Evolutionary conservation across 306 rosid genomes (phyloP).

Genomic region (Cucumis melo): DNA sequence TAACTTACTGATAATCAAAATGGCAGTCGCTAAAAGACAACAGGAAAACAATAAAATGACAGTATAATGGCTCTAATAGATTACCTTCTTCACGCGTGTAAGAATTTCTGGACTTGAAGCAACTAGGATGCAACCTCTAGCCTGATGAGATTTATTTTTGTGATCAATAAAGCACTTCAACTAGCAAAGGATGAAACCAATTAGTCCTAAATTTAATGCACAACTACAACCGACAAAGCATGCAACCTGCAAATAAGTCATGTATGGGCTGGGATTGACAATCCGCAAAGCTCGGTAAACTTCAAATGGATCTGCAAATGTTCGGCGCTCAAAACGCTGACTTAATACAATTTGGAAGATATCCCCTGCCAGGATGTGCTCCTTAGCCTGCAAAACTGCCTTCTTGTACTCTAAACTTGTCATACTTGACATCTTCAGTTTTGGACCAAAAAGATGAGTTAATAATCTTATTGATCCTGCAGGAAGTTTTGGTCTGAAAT

Average conservation of each 20-base stretch:
- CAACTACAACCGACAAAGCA: not conserved
- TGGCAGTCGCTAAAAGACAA: not conserved
- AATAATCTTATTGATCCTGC: slow-evolving; percentile 67
- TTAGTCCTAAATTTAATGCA: not conserved
- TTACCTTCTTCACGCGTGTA: slow-evolving; percentile 82
- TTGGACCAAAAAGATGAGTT: slow-evolving; percentile 59
- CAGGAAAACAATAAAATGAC: not conserved
- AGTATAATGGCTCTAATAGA: not conserved
- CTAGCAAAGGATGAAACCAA: not conserved
- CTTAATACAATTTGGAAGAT: slow-evolving; percentile 92
- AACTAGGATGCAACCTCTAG: slow-evolving; percentile 88
- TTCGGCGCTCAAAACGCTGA: slow-evolving; percentile 85
- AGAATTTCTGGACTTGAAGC: slow-evolving; percentile 99
- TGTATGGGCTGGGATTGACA: slow-evolving; percentile 94
- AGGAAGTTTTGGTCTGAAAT: slow-evolving; percentile 53
- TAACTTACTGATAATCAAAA: not conserved
- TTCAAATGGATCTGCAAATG: slow-evolving; percentile 99
- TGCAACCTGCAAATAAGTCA: slow-evolving; percentile 83
- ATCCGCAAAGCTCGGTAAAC: slow-evolving; percentile 83
- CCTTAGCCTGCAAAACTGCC: slow-evolving; percentile 79
- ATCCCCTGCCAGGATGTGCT: slow-evolving; percentile 91
- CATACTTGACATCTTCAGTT: slow-evolving; percentile 64
- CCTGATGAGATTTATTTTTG: slow-evolving; percentile 32
- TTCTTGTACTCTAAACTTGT: slow-evolving; percentile 68
- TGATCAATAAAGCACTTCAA: not conserved